Conservation (phyloP, 2,329 filamentous ascomycete genomes). For the Scopulariopsis brevicaulis region DNA sequence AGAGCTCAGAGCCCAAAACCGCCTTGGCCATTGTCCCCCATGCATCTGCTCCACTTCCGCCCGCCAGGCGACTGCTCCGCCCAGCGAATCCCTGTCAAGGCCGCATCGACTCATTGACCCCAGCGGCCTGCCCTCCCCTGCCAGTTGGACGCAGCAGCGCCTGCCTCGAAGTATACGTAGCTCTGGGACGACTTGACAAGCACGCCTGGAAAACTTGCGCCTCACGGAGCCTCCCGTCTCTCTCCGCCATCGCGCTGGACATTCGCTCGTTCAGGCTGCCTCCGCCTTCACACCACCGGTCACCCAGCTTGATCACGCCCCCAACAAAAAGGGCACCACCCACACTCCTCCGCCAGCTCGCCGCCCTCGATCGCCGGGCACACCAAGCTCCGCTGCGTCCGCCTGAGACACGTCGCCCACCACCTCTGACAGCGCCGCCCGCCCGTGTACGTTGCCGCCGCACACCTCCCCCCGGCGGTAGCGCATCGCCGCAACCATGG, state of each 20-base stretch:
- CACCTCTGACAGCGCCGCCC: background rate
- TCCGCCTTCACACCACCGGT: conserved; percentile 2
- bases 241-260: background rate
- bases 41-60: background rate
- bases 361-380: background rate
- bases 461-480: background rate
- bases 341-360: background rate
- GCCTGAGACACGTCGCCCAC: conserved; percentile 2
- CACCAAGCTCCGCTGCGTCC: background rate
- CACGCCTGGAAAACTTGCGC: background rate
- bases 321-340: background rate
- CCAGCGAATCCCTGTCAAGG: background rate
- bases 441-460: conserved; percentile 24
- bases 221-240: background rate
- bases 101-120: background rate
- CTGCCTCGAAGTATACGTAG: background rate
- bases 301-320: conserved; percentile 2
- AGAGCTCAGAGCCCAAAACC: background rate
- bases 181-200: background rate
- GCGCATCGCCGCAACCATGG: conserved; percentile 26
- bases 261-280: background rate
- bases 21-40: background rate
- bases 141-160: background rate
- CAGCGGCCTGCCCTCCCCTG: background rate
- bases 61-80: background rate